Conservation (phyloP, 805 yeast species). For the Cyberlindnera amylophila region DNA sequence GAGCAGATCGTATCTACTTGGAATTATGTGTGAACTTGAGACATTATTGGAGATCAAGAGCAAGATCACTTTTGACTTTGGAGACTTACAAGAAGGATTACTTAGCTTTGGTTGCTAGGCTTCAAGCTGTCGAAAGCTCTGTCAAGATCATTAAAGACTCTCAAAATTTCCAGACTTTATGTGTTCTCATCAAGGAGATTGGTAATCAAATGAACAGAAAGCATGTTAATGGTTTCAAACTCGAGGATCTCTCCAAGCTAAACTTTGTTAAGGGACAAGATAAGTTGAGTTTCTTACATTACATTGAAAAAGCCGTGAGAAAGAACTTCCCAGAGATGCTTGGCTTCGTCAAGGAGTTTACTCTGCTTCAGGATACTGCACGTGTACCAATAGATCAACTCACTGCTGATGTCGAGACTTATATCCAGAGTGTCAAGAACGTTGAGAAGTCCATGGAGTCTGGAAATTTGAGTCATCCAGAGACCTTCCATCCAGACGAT, state of each 20-base stretch:
- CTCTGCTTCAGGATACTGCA: conserved; percentile 45
- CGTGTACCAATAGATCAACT: conserved; percentile 82
- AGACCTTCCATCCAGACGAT: conserved; percentile 81
- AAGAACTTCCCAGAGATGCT: conserved; percentile 77
- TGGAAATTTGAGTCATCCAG: conserved; percentile 82
- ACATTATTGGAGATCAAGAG: conserved; percentile 89
- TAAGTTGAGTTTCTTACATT: conserved; percentile 85
- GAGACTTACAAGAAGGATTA: conserved; percentile 78
- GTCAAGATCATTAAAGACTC: conserved; percentile 63
- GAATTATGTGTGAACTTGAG: conserved; percentile 81
- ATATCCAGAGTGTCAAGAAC: conserved; percentile 56
- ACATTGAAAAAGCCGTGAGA: conserved; percentile 86
- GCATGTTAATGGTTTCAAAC: conserved; percentile 89
- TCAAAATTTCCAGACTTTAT: conserved; percentile 61
- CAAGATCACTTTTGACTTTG: conserved; percentile 71
- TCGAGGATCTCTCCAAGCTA: conserved; percentile 84
- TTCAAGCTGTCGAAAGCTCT: conserved; percentile 71
- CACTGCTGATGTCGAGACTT: conserved; percentile 65
- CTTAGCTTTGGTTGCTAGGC: conserved; percentile 60
- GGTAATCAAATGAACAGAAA: conserved; percentile 98
- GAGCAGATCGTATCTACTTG: conserved; percentile 82
- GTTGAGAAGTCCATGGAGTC: conserved; percentile 69
- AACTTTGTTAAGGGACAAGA: conserved; percentile 87
- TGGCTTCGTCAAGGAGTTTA: conserved; percentile 68
- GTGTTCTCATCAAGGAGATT: conserved; percentile 82